Percentiles rank a stretch among this genome's conserved stretches.
These are phyloP conservation scores for Aaosphaeria arxii DNA, from an alignment of 2,329 filamentous ascomycete genomes.

Conservation along the genomic window DNA sequence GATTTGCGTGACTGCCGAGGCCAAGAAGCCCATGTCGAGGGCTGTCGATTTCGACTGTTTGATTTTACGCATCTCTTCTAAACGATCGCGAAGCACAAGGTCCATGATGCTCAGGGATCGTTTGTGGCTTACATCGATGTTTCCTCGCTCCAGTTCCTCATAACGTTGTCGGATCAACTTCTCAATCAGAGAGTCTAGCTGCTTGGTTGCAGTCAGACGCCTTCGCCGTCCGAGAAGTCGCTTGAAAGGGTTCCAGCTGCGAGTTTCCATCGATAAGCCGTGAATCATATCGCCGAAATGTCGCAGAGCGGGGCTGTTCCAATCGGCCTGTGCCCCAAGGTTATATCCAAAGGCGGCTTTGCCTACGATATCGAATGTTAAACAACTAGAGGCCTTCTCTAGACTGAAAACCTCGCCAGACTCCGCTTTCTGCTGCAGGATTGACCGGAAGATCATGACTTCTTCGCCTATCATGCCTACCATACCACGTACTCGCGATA, in stretches of 20 bases:
- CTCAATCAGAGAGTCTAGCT: constrained; percentile 32
- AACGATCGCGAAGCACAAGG: constrained; percentile 25
- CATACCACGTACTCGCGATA: constrained; percentile 27
- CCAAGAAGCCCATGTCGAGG: constrained; percentile 33
- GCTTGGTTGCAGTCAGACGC: constrained; percentile 5
- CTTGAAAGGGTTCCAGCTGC: constrained; percentile 18
- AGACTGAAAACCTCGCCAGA: constrained; percentile 21
- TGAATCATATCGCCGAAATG: constrained; percentile 18
- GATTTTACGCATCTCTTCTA: constrained; percentile 13
- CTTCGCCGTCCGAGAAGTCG: constrained; percentile 10
- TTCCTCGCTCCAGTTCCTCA: constrained; percentile 24
- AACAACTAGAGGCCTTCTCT: constrained; percentile 15
- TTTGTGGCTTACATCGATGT: constrained; percentile 35
- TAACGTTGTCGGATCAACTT: constrained; percentile 38
- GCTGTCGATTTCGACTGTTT: constrained; percentile 6
- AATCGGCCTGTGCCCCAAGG: constrained; percentile 19
- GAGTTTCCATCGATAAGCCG: constrained; percentile 7
- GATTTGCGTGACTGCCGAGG: constrained; percentile 32
- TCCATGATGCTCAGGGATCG: constrained; percentile 36
- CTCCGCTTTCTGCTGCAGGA: constrained; percentile 15
- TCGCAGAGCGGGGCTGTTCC: constrained; percentile 12
- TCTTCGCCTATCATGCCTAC: constrained; percentile 30
- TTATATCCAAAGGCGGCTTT: constrained; percentile 22
- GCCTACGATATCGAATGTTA: constrained; percentile 28
- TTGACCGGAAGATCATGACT: constrained; percentile 26